phyloP scores from a whole-genome alignment of 2,329 filamentous ascomycete genomes.

The Corinectria fuckeliana region DNA sequence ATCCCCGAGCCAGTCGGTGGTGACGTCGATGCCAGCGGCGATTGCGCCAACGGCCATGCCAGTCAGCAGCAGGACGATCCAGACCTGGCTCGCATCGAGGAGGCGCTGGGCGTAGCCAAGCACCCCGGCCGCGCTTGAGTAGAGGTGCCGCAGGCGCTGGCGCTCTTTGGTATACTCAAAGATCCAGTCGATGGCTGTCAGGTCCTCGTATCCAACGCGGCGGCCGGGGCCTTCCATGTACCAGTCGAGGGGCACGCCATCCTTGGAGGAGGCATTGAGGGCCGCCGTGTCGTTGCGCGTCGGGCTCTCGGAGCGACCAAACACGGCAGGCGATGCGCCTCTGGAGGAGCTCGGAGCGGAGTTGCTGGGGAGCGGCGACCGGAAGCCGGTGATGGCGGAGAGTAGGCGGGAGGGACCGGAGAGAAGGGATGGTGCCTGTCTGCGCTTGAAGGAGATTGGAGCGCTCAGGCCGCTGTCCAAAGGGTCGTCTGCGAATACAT shows the following conservation, averaged over 20 bases:
- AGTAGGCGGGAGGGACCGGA: conserved; percentile 56
- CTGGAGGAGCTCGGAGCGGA: conserved; percentile 20
- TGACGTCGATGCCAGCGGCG: conserved; percentile 88
- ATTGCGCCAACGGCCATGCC: conserved; percentile 84
- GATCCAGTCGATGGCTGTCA: conserved; percentile 99
- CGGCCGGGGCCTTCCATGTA: conserved; percentile 87
- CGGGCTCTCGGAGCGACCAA: conserved; percentile 19
- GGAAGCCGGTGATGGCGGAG: conserved; percentile 50
- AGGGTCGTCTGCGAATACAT: conserved; percentile 62
- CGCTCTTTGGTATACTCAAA: conserved; percentile 98
- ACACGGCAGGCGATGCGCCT: conserved; percentile 28
- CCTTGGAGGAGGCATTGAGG: conserved; percentile 47
- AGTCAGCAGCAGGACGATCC: conserved; percentile 86
- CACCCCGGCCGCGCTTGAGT: conserved; percentile 71
- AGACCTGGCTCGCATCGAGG: conserved; percentile 87
- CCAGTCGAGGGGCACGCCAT: conserved; percentile 73
- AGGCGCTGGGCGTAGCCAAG: conserved; percentile 75
- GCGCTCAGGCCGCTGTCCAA: conserved; percentile 57
- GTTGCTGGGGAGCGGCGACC: conserved; percentile 33
- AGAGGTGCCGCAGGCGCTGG: conserved; percentile 80
- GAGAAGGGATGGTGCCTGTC: conserved; percentile 59
- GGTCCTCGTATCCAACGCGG: conserved; percentile 91
- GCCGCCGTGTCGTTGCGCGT: conserved; percentile 19
- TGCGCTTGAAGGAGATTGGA: conserved; percentile 75
- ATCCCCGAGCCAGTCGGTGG: conserved; percentile 92